Evolutionary conservation across 768 basidiomycete species (phyloP).

Genomic region (Inosperma sp.): DNA sequence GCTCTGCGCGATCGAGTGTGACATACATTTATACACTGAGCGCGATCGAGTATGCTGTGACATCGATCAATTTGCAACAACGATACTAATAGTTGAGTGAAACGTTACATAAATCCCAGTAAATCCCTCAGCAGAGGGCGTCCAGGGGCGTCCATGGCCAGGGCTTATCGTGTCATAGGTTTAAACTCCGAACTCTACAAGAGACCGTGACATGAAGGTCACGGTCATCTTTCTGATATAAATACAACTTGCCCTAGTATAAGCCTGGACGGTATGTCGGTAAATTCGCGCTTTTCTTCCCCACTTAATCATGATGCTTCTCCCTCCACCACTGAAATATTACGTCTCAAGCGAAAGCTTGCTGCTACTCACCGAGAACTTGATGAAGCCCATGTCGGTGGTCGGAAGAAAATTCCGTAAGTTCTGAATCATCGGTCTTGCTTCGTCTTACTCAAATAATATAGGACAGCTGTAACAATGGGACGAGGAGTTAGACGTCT

Average conservation of each 20-base stretch:
- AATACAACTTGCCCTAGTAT: not conserved
- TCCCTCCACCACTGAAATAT: not conserved
- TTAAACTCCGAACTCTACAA: too few species aligned
- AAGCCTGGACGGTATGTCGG: not conserved
- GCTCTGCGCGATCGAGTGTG: too few species aligned
- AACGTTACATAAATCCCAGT: too few species aligned
- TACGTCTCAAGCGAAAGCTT: slow-evolving; percentile 6
- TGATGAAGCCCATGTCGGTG: not conserved
- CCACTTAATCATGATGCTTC: not conserved
- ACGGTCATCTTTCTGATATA: not conserved
- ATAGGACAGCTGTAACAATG: slow-evolving; percentile 1
- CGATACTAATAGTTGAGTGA: too few species aligned
- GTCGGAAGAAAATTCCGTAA: slow-evolving; percentile 1
- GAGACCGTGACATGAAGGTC: not conserved
- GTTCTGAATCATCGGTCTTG: not conserved
- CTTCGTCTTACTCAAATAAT: not conserved
- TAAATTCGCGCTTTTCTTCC: not conserved
- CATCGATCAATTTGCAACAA: too few species aligned
- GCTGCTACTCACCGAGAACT: slow-evolving; percentile 5
- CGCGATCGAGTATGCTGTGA: too few species aligned
- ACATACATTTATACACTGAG: too few species aligned
- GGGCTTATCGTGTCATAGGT: too few species aligned
- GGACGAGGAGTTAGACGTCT: slow-evolving; percentile 8
- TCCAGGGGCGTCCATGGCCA: too few species aligned
- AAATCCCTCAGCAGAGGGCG: too few species aligned